Conservation (phyloP, 1,284 basidiomycete genomes). For the Sporisorium sorghi region DNA sequence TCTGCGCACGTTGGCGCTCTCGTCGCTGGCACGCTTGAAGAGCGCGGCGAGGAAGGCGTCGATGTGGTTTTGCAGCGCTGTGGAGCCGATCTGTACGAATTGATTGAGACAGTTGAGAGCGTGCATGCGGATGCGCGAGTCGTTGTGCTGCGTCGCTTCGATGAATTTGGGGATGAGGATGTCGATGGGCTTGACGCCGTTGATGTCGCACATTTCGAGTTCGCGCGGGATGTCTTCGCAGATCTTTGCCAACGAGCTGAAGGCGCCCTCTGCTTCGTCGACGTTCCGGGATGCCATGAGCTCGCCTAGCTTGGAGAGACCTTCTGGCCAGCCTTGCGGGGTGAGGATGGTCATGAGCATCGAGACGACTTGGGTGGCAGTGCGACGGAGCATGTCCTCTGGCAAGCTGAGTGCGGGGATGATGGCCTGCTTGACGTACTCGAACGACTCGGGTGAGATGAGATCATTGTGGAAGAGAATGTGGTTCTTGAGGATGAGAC, state of each 20-base stretch:
- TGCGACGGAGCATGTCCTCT: constrained; percentile 66
- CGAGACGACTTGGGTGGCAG: constrained; percentile 67
- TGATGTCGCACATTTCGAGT: constrained; percentile 86
- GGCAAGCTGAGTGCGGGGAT: constrained; percentile 62
- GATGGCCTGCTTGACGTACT: constrained; percentile 66
- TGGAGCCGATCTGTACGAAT: constrained; percentile 79
- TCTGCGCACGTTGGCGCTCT: constrained; percentile 89
- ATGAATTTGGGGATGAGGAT: constrained; percentile 85
- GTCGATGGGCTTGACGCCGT: constrained; percentile 71
- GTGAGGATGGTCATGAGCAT: constrained; percentile 66
- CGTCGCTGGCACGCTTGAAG: constrained; percentile 94
- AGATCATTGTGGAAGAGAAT: constrained; percentile 67
- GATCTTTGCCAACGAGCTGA: constrained; percentile 92
- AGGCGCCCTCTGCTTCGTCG: constrained; percentile 76
- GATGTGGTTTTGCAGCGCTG: constrained; percentile 85
- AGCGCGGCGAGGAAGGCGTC: constrained; percentile 91
- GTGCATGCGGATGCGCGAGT: constrained; percentile 87
- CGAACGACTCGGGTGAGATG: constrained; percentile 61
- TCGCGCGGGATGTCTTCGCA: constrained; percentile 97
- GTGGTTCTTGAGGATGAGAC: constrained; percentile 96
- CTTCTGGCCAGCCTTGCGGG: constrained; percentile 65
- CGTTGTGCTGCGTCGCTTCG: constrained; percentile 77
- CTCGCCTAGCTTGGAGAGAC: constrained; percentile 60
- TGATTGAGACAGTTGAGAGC: constrained; percentile 94
- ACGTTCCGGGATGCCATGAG: constrained; percentile 58